Base-by-base conservation (phyloP, 345 rosid genomes). In the Bruguiera gymnorhiza region DNA sequence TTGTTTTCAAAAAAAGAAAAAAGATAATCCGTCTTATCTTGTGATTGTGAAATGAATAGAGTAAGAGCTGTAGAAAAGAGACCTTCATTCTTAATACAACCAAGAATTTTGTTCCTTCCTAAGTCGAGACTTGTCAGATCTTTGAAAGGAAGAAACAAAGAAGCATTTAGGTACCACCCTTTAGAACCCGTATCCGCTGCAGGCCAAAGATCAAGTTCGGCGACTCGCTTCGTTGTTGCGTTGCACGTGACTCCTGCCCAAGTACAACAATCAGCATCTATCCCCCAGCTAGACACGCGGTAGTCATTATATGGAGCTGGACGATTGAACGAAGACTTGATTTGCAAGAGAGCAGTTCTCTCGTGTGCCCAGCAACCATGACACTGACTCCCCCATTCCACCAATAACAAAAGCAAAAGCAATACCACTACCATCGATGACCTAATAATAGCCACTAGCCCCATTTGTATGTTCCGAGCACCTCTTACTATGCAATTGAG, bases 121-220 rank as follows among this genome's bases (percentile, higher is more conserved):
- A 60, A n/a, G 11, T 31, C 21, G 2, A 69, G 72, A 59, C 1
- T 2, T 4, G 5, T 4, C 19, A 69, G 43, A 6, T 43, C 43
- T 30, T 43, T 3, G 13, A 69, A 69, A 15, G 65, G 65, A 19
- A 69, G 58, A 60, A 69, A 60, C 65, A 69, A 31, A 48, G 72
- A 58, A 4, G 72, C 39, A 21, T 69, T 69, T 13, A 69, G 48
- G 34, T 46, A 50, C 65, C 37, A 59, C 51, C 50, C 59, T 48
- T 46, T 48, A 69, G 58, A 60, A 69, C 1, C 2, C 4, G 2
- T 1, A 51, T 43, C 56, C 18, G 3, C 4, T 23, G 15, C 24
- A 9, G 2, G 4, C 1, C 0, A 0, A n/a, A 69, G 72, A 31
- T 30, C 26, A 21, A 69, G 36, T 8, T 16, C 1, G 21, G 26